These are phyloP conservation scores for Corniculantispora saksenae DNA, from an alignment of 2,329 filamentous ascomycete genomes.

Conservation along the genomic window DNA sequence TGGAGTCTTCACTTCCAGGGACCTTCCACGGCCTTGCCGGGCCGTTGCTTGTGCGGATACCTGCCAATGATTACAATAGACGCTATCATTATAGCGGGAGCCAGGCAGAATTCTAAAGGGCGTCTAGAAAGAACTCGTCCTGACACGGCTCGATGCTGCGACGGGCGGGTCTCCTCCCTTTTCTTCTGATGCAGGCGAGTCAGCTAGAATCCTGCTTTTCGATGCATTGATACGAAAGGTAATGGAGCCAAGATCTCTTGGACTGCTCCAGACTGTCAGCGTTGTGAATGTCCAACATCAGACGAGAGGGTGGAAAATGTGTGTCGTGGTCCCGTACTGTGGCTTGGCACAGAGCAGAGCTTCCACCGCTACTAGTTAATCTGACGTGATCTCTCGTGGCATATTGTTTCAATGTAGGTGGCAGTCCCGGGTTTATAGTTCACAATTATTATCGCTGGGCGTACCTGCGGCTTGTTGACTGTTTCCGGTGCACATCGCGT, in stretches of 20 bases:
- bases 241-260: not conserved
- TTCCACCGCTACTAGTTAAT: no score
- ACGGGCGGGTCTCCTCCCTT: not conserved
- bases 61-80: not conserved
- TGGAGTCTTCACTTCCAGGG: not conserved
- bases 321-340: no score
- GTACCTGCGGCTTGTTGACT: no score
- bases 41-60: conserved; percentile 13
- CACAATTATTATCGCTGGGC: no score
- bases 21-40: conserved; percentile 3
- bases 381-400: no score
- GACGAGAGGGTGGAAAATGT: no score
- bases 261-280: not conserved
- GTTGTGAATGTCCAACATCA: not conserved
- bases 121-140: not conserved
- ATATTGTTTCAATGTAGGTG: no score
- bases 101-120: not conserved
- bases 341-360: no score
- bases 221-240: not conserved
- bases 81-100: not conserved
- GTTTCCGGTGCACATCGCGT: no score
- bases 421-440: no score
- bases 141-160: not conserved
- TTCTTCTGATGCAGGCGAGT: not conserved
- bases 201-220: not conserved